Percentiles rank a stretch among this genome's conserved stretches.
phyloP scores from a whole-genome alignment of 2,329 filamentous ascomycete species.

The Drechslerella coelobrocha region DNA sequence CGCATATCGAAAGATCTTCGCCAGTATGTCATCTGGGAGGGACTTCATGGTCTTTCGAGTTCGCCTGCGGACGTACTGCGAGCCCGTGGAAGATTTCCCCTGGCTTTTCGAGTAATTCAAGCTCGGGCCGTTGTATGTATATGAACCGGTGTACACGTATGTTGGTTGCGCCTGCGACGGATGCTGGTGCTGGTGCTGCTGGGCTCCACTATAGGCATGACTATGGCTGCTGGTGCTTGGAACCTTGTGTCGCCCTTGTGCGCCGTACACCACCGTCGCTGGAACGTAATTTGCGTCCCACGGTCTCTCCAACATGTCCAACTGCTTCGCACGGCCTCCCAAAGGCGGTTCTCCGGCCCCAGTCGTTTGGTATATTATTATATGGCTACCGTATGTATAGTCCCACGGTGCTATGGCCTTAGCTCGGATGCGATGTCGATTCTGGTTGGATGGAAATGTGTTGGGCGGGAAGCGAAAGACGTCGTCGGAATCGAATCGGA shows the following conservation, averaged over 20 bases:
- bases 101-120: slow-evolving; percentile 45
- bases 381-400: not conserved
- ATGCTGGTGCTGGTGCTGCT: slow-evolving; percentile 14
- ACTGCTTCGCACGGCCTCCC: slow-evolving; percentile 22
- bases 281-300: slow-evolving; percentile 51
- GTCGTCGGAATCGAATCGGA: not conserved
- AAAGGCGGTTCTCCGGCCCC: slow-evolving; percentile 38
- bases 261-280: slow-evolving; percentile 48
- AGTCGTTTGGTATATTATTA: slow-evolving; percentile 16
- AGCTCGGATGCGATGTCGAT: slow-evolving; percentile 9
- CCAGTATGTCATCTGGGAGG: slow-evolving; percentile 43
- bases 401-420: slow-evolving; percentile 1
- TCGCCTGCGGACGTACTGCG: slow-evolving; percentile 42
- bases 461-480: slow-evolving; percentile 23
- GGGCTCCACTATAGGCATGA: slow-evolving; percentile 33
- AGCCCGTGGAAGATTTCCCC: slow-evolving; percentile 46
- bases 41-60: slow-evolving; percentile 45
- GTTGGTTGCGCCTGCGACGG: slow-evolving; percentile 49
- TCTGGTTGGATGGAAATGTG: slow-evolving; percentile 32
- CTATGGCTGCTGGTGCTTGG: slow-evolving; percentile 47
- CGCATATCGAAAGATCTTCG: slow-evolving; percentile 48
- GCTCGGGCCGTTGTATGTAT: slow-evolving; percentile 42
- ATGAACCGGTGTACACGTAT: slow-evolving; percentile 28
- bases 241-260: slow-evolving; percentile 50
- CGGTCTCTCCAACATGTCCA: slow-evolving; percentile 51